Conservation (phyloP, 1,139 yeast species). For the Kurtzmaniella quercitrusa region DNA sequence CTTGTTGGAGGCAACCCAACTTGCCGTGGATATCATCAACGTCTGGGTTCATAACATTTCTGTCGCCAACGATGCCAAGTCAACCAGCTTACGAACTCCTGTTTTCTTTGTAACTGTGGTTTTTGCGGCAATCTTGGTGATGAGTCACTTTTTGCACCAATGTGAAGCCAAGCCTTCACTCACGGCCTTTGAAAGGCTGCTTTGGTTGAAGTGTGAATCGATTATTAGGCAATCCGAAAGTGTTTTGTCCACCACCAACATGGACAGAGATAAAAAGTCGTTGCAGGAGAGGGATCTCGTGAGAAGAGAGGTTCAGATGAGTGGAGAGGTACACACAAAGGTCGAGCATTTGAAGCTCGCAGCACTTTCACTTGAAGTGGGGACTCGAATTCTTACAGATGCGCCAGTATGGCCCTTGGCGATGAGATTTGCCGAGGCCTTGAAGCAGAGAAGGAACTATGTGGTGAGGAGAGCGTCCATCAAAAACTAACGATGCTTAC, state of each 20-base stretch:
- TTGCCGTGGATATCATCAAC: slow-evolving; percentile 55
- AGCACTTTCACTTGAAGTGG: slow-evolving; percentile 26
- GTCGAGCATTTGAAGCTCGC: slow-evolving; percentile 2
- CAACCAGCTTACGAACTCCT: slow-evolving; percentile 66
- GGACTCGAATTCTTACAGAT: slow-evolving; percentile 70
- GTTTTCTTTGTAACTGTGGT: slow-evolving; percentile 68
- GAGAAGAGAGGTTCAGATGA: neutral
- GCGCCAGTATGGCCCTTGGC: slow-evolving; percentile 85
- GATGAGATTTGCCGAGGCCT: slow-evolving; percentile 68
- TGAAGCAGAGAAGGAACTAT: slow-evolving; percentile 45
- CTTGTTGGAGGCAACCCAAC: slow-evolving; percentile 52
- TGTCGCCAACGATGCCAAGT: slow-evolving; percentile 56
- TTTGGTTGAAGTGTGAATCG: slow-evolving; percentile 49
- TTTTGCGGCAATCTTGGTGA: slow-evolving; percentile 53
- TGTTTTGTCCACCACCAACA: slow-evolving; percentile 25
- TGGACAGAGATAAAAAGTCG: neutral
- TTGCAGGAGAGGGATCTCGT: slow-evolving; percentile 1
- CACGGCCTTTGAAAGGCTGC: slow-evolving; percentile 41
- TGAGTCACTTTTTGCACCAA: slow-evolving; percentile 62
- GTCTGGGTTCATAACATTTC: slow-evolving; percentile 69
- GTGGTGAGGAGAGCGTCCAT: neutral
- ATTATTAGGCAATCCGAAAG: slow-evolving; percentile 54
- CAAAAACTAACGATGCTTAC: neutral
- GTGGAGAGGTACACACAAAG: neutral
- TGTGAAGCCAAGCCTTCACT: slow-evolving; percentile 21